Conservation (phyloP, 352 stramenopile genomes). For the Bremia lactucae region DNA sequence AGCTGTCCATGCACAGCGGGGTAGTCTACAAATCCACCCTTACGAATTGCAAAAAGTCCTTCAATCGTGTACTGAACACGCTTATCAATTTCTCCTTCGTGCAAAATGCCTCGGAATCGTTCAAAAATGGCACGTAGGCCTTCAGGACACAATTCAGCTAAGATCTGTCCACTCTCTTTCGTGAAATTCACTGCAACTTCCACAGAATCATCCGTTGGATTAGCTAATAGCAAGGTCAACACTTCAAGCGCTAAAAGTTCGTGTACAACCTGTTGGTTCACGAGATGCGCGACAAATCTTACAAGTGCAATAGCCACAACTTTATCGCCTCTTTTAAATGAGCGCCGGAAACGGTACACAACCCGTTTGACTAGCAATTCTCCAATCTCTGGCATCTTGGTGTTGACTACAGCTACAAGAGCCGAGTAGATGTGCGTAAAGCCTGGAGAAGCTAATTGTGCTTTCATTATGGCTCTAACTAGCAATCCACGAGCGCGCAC, state of each 20-base stretch:
- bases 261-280: slow-evolving; percentile 97
- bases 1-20: slow-evolving; percentile 90
- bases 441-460: slow-evolving; percentile 90
- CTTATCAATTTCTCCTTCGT: slow-evolving; percentile 96
- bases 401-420: slow-evolving; percentile 97
- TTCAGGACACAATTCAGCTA: slow-evolving; percentile 75
- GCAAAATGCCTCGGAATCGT: slow-evolving; percentile 93
- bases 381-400: slow-evolving; percentile 96
- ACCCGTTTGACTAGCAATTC: slow-evolving; percentile 91
- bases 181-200: slow-evolving; percentile 97
- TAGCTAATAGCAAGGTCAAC: slow-evolving; percentile 92
- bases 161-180: slow-evolving; percentile 90
- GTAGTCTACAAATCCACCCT: slow-evolving; percentile 92
- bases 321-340: slow-evolving; percentile 96
- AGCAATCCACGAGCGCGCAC: slow-evolving; percentile 93
- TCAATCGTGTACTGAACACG: slow-evolving; percentile 98
- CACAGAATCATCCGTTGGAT: slow-evolving; percentile 96
- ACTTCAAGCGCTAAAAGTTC: slow-evolving; percentile 97
- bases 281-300: slow-evolving; percentile 96
- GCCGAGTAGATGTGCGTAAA: slow-evolving; percentile 96
- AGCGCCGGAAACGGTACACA: slow-evolving; percentile 90
- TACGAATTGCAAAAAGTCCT: slow-evolving; percentile 93
- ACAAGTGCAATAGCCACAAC: slow-evolving; percentile 90
- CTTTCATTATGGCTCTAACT: slow-evolving; percentile 91
- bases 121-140: slow-evolving; percentile 95